These are phyloP conservation scores for Striga asiatica DNA, from an alignment of 257 asterid genomes.

Conservation along the genomic window DNA sequence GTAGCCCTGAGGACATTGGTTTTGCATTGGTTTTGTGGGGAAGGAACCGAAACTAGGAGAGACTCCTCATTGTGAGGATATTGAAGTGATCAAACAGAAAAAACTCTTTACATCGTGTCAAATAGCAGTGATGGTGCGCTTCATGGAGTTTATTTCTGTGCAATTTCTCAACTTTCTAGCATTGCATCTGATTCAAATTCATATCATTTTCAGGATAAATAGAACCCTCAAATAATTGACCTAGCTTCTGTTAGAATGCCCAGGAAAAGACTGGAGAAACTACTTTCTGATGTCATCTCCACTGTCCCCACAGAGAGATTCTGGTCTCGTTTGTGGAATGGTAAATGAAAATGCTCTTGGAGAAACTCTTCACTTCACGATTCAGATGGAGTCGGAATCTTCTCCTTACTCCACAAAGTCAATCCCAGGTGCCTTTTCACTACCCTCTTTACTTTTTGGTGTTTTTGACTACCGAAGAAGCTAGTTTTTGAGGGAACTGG, in stretches of 20 bases:
- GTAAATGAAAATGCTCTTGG: conserved; percentile 19
- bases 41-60: conserved; percentile 24
- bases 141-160: conserved; percentile 39
- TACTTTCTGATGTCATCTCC: conserved; percentile 38
- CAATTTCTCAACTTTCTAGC: conserved; percentile 6
- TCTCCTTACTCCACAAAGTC: conserved; percentile 35
- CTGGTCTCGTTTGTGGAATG: conserved; percentile 21
- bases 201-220: conserved; percentile 29
- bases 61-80: conserved; percentile 30
- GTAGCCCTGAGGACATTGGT: conserved; percentile 47
- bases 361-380: conserved; percentile 32
- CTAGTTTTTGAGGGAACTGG: conserved; percentile 49
- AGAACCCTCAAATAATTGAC: conserved; percentile 18
- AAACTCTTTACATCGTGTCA: conserved; percentile 29
- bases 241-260: conserved; percentile 30
- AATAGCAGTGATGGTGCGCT: conserved; percentile 27
- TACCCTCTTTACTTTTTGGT: conserved; percentile 22
- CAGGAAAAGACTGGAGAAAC: conserved; percentile 43
- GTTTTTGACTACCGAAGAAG: conserved; percentile 30
- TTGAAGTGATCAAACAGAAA: conserved; percentile 34
- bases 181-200: conserved; percentile 13
- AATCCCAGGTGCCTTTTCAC: conserved; percentile 20
- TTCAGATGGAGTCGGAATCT: conserved; percentile 29
- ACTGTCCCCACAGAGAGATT: conserved; percentile 32
- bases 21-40: no score